Percentiles rank a stretch among this genome's conserved stretches.
phyloP scores from a whole-genome alignment of 805 yeast species.

The Yamadazyma akitaensis region DNA sequence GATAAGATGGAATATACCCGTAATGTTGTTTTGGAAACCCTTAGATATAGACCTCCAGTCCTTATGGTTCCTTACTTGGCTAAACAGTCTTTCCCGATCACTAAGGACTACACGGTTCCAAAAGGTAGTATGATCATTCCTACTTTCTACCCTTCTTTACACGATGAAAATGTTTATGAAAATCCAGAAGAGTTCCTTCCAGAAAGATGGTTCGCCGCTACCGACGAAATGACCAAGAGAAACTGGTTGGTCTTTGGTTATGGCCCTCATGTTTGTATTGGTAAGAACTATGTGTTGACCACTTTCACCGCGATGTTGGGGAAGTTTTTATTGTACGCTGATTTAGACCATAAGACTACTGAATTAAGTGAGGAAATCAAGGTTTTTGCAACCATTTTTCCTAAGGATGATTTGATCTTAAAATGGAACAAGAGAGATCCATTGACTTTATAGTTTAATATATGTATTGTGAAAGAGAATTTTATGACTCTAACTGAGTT shows the following conservation, averaged over 20 bases:
- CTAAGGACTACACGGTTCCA: conserved; percentile 84
- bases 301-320: conserved; percentile 88
- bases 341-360: conserved; percentile 80
- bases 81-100: conserved; percentile 80
- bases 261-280: conserved; percentile 95
- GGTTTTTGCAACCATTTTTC: conserved; percentile 98
- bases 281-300: conserved; percentile 90
- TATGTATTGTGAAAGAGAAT: not conserved
- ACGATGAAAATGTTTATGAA: conserved; percentile 95
- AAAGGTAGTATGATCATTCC: conserved; percentile 98
- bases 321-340: conserved; percentile 77
- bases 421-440: conserved; percentile 70
- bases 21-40: conserved; percentile 87
- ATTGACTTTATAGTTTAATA: conserved; percentile 2
- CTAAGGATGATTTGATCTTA: conserved; percentile 87
- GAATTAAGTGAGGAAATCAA: conserved; percentile 85
- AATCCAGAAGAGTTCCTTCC: conserved; percentile 94
- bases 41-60: conserved; percentile 96
- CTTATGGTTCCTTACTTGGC: conserved; percentile 96
- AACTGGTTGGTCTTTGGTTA: conserved; percentile 97
- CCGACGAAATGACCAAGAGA: conserved; percentile 71
- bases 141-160: conserved; percentile 90
- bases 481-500: too few species aligned
- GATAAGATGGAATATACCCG: conserved; percentile 85
- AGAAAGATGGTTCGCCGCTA: conserved; percentile 91